phyloP scores from a whole-genome alignment of 805 yeast species.

The Nakazawaea populi region DNA sequence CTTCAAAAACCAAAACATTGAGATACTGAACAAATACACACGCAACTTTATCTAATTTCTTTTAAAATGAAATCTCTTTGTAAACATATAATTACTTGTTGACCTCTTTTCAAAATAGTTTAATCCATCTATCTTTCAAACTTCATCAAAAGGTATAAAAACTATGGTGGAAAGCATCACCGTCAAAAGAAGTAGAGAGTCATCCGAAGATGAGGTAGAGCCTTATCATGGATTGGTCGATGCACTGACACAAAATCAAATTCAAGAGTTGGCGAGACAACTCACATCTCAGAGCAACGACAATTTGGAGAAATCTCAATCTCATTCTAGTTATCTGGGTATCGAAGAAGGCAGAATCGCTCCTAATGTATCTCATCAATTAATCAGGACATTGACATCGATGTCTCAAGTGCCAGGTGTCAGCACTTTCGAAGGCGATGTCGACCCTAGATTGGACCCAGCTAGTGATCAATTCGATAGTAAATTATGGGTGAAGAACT shows the following conservation, averaged over 20 bases:
- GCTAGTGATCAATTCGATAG: conserved; percentile 51
- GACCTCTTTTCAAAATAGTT: not conserved
- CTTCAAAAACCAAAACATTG: no score
- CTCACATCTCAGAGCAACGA: conserved; percentile 18
- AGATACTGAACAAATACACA: no score
- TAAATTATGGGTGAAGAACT: conserved; percentile 62
- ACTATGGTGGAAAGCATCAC: conserved; percentile 25
- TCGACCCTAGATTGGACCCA: conserved; percentile 49
- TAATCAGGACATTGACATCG: conserved; percentile 34
- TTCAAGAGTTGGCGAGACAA: conserved; percentile 36
- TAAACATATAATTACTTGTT: no score
- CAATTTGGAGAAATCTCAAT: conserved; percentile 1
- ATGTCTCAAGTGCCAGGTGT: conserved; percentile 50
- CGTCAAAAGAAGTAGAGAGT: conserved; percentile 14
- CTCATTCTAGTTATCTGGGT: conserved; percentile 4
- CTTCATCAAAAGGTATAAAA: not conserved
- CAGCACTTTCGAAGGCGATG: conserved; percentile 26
- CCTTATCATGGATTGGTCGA: conserved; percentile 32
- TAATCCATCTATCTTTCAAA: not conserved
- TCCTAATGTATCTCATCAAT: conserved; percentile 11
- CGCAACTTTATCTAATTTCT: no score
- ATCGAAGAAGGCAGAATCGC: conserved; percentile 4
- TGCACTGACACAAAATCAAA: conserved; percentile 21
- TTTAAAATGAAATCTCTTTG: no score
- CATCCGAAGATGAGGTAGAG: conserved; percentile 12